These are phyloP conservation scores for Pestalotiopsis sp. DNA, from an alignment of 2,329 filamentous ascomycete species.

Conservation along the genomic window DNA sequence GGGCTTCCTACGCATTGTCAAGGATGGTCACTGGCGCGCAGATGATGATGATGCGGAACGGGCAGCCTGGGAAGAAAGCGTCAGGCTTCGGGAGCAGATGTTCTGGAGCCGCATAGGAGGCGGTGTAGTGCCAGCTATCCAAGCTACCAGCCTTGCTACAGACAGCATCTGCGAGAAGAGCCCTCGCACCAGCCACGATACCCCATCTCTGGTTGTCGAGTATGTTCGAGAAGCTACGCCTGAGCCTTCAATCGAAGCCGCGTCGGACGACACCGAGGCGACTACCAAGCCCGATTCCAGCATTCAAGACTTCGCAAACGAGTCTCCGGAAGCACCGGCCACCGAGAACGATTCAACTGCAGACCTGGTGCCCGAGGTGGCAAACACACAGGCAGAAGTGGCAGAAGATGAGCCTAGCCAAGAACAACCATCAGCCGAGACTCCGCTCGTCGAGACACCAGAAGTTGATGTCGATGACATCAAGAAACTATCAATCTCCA, in stretches of 20 bases:
- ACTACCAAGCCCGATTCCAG: background rate
- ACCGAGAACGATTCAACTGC: background rate
- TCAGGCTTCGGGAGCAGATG: constrained; percentile 88
- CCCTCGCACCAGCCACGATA: constrained; percentile 37
- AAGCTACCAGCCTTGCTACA: constrained; percentile 23
- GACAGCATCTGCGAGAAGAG: constrained; percentile 33
- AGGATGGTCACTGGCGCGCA: constrained; percentile 88
- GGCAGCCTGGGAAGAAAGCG: constrained; percentile 92
- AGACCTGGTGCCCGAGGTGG: background rate
- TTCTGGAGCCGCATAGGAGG: constrained; percentile 95
- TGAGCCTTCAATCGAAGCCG: background rate
- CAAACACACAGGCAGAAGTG: background rate
- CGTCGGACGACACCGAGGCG: background rate
- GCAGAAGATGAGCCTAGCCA: background rate
- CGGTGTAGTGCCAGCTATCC: constrained; percentile 74
- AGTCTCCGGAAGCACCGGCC: background rate
- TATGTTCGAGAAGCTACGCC: background rate
- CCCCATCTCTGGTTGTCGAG: background rate
- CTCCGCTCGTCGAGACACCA: constrained; percentile 20
- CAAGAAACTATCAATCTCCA: constrained; percentile 38
- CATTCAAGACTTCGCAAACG: background rate
- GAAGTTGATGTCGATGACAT: constrained; percentile 29
- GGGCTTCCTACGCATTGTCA: constrained; percentile 86
- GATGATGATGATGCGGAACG: constrained; percentile 84
- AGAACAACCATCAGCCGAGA: constrained; percentile 21